Conservation (phyloP, 768 basidiomycete species). For the Trametes meyenii region DNA sequence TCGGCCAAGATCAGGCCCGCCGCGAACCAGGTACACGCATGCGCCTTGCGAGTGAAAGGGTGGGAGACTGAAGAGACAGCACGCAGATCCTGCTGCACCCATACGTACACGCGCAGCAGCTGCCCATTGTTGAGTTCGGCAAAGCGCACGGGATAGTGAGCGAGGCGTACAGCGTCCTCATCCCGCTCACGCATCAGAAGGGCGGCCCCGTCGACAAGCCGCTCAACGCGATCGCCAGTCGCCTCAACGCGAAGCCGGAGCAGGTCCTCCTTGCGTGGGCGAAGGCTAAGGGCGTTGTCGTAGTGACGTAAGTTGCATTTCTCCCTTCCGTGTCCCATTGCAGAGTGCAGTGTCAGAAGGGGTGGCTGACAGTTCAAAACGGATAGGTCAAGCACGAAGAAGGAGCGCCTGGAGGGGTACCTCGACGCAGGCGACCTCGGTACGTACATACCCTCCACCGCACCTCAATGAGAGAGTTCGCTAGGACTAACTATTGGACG, state of each 20-base stretch:
- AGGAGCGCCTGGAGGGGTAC: slow-evolving; percentile 66
- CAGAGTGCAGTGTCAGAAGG: background rate
- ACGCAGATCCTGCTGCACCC: slow-evolving; percentile 68
- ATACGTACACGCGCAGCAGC: slow-evolving; percentile 61
- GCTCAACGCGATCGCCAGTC: slow-evolving; percentile 52
- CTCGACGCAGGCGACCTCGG: slow-evolving; percentile 66
- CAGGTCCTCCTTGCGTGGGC: slow-evolving; percentile 77
- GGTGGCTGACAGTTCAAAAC: background rate
- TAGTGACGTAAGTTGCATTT: slow-evolving; percentile 55
- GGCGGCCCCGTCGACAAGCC: slow-evolving; percentile 69
- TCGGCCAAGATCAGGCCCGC: slow-evolving; percentile 65
- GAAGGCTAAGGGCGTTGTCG: slow-evolving; percentile 66
- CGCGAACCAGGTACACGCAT: slow-evolving; percentile 60
- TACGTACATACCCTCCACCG: slow-evolving; percentile 34
- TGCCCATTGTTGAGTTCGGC: slow-evolving; percentile 59
- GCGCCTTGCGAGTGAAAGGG: background rate
- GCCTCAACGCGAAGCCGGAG: slow-evolving; percentile 55
- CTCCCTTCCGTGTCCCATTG: slow-evolving; percentile 10
- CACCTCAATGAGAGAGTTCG: background rate
- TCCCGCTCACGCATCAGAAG: slow-evolving; percentile 58
- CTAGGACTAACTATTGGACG: background rate
- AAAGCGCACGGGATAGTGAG: slow-evolving; percentile 61
- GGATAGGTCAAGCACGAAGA: slow-evolving; percentile 64
- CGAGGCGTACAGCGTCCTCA: slow-evolving; percentile 73
- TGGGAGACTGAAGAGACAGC: background rate